Base-by-base conservation (phyloP, 2,329 filamentous ascomycete genomes). In the Huntiella bhutanensis region DNA sequence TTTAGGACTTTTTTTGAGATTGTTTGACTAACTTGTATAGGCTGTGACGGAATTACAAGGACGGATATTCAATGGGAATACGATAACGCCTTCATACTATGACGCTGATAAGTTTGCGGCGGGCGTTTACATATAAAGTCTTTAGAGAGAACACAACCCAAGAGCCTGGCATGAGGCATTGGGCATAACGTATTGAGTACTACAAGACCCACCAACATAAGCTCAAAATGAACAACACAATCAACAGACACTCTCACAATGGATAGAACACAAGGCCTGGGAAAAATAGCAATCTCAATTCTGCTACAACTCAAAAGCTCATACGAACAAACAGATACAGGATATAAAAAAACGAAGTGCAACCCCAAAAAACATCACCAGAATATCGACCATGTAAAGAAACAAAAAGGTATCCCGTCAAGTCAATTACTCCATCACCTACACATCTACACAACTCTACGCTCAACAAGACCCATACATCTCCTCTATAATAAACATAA, bases 41-140 rank as follows among this genome's bases (percentile, higher is more conserved):
- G 88, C 88, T 44, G 84, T 96, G 43, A 92, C 91, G 58, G 85
- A 85, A 8, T 73, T 94, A 36, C 77, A 94, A 56, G 86, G 86
- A 12, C 77, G 86, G 45, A 72, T 85, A 12, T 96, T 96, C 60
- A 87, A 86, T 53, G 87, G 83, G 4, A 93, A 93, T 58, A 68
- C 70, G 8, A 92, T 96, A 48, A 65, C 68, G n/a, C 83, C 87
- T 1, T 73, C 71, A 44, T 96, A 87, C 58, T 96, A 82, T 59
- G 76, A 92, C 55, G 68, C 68, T 4, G 84, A 88, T 39, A 82
- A 75, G 55, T 98, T 96, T 57, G 85, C 92, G 52, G 63, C 68
- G 45, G 80, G 80, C 0, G 60, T 75, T 15, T 74, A 72, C 51
- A 58, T 54, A n/a, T 62, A 57, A 11, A 28, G 2, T 28, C 22